These are phyloP conservation scores for Porpolomopsis calyptriformis DNA, from an alignment of 768 basidiomycete genomes.

Conservation along the genomic window DNA sequence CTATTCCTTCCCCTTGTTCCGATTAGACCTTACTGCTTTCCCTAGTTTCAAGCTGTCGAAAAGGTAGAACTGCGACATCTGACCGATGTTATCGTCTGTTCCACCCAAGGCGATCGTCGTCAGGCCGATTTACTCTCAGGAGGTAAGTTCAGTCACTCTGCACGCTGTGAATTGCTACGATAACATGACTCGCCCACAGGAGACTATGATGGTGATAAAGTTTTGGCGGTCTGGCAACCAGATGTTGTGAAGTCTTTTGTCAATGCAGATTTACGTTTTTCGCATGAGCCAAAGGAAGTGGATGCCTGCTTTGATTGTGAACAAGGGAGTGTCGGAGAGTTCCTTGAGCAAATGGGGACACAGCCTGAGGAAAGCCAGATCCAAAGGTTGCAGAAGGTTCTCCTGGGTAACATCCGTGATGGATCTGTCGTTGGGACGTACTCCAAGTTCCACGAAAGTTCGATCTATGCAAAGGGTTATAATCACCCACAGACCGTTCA, in stretches of 20 bases:
- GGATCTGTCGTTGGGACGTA: conserved; percentile 42
- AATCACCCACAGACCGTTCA: conserved; percentile 34
- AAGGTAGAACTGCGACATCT: conserved; percentile 36
- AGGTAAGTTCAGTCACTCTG: conserved; percentile 27
- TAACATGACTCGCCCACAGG: conserved; percentile 24
- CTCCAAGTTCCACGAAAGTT: conserved; percentile 44
- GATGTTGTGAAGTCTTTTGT: conserved; percentile 42
- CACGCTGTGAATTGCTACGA: neutral
- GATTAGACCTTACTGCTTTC: neutral
- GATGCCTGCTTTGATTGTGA: conserved; percentile 30
- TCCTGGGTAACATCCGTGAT: conserved; percentile 41
- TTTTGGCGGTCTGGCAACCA: conserved; percentile 47
- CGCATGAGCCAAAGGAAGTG: conserved; percentile 38
- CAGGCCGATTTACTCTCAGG: conserved; percentile 55
- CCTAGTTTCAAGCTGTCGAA: conserved; percentile 48
- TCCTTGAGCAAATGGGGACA: conserved; percentile 22
- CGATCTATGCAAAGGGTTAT: conserved; percentile 46
- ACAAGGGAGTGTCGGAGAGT: conserved; percentile 34
- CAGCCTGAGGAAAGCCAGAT: conserved; percentile 19
- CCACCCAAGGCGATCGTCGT: conserved; percentile 42
- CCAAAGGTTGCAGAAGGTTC: conserved; percentile 33
- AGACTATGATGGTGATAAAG: conserved; percentile 65
- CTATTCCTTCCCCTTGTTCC: neutral
- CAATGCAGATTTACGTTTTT: conserved; percentile 40
- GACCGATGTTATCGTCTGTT: conserved; percentile 48